Base-by-base conservation (phyloP, 352 stramenopile species). In the Globisporangium lucens region DNA sequence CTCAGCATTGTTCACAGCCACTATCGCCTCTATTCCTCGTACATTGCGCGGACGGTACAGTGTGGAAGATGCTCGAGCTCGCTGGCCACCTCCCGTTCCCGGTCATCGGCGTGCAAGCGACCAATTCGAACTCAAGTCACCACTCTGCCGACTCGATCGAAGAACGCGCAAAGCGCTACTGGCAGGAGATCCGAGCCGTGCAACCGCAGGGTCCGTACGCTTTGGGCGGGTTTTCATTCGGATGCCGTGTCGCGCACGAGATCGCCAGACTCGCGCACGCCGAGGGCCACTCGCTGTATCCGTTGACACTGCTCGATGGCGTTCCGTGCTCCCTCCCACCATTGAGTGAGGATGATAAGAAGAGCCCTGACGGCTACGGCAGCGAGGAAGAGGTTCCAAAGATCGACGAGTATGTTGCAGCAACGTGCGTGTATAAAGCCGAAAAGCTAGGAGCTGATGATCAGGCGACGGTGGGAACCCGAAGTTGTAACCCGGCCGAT, bases 221-320 rank as follows among this genome's bases (percentile, higher is more conserved):
- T 35, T 67, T 91, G 9, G 80, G 78, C 5, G 83, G 80, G 8
- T 91, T 82, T 56, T 91, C 83, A 1, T 91, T 89, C 70, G 83
- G 83, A 4, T 85, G 80, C 55, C 80, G 82, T 10, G 73, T 91
- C 12, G 80, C 80, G 5, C 65, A 83, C 33, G 76, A 76, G 33
- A 69, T 87, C 15, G 77, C 74, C 9, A 55, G 72, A 3, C 59
- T 85, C 20, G 77, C 70, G 0, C 29, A 55, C 9, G 29, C 27
- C 1, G 71, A 81, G 9, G 78, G 80, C 0, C 69, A 76, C 15
- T 13, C 30, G 4, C 33, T 89, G 13, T 52, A 65, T 15, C 75
- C 80, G 17, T 71, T 89, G 13, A 72, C 69, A 33, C 66, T 89
- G 30, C 35, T 89, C 4, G 78, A 89, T 58, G 76, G 80, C 0